These are phyloP conservation scores for Scleromitrula shiraiana DNA, from an alignment of 2,329 filamentous ascomycete species.

Conservation along the genomic window DNA sequence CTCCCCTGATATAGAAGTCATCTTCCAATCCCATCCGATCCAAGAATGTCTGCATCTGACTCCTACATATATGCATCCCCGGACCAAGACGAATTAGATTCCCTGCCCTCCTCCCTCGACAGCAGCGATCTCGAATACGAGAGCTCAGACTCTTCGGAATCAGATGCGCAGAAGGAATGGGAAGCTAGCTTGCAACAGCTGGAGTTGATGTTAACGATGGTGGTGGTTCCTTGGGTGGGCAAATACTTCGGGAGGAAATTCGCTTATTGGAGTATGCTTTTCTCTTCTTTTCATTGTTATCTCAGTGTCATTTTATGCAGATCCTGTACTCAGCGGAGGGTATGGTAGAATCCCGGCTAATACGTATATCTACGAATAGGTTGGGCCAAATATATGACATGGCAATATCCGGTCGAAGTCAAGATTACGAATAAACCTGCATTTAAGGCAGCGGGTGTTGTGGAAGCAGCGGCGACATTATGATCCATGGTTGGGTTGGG, in stretches of 20 bases:
- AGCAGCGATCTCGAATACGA: constrained; percentile 48
- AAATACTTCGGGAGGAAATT: constrained; percentile 94
- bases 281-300: neutral
- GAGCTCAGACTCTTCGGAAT: too few species aligned
- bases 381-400: constrained; percentile 91
- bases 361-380: constrained; percentile 42
- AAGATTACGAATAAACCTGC: constrained; percentile 52
- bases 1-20: too few species aligned
- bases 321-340: too few species aligned
- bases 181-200: constrained; percentile 88
- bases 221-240: constrained; percentile 84
- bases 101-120: constrained; percentile 50
- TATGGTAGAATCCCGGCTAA: neutral
- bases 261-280: constrained; percentile 82
- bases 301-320: neutral
- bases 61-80: constrained; percentile 32
- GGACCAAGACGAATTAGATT: constrained; percentile 54
- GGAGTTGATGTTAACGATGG: constrained; percentile 88
- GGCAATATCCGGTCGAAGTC: constrained; percentile 80
- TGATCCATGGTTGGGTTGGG: constrained; percentile 15
- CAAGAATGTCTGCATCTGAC: constrained; percentile 25
- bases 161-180: constrained; percentile 93
- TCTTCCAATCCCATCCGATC: too few species aligned
- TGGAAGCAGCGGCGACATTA: constrained; percentile 44
- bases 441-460: constrained; percentile 55